Percentiles rank a stretch among this genome's conserved stretches.
Evolutionary conservation across 2,329 filamentous ascomycete species (phyloP).

Genomic region (Septoria petroselini): DNA sequence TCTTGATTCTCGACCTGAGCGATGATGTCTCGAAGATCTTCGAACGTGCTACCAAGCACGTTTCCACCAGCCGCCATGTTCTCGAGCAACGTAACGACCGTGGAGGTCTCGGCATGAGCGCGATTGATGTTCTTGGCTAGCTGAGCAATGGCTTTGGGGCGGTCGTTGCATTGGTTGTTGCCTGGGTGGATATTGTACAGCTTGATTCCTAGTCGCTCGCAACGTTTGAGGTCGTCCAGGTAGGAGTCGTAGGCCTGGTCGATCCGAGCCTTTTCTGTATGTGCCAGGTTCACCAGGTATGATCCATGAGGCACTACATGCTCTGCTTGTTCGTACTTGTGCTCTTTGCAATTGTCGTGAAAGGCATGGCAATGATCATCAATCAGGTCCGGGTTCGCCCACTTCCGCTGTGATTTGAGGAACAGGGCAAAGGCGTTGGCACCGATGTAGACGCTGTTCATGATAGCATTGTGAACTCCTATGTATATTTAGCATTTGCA

Average conservation of each 20-base stretch:
- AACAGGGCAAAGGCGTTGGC: constrained; percentile 94
- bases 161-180: constrained; percentile 61
- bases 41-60: constrained; percentile 78
- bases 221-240: constrained; percentile 80
- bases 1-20: constrained; percentile 72
- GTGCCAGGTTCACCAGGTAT: constrained; percentile 93
- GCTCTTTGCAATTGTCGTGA: constrained; percentile 61
- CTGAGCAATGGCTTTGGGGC: constrained; percentile 67
- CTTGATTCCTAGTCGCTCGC: constrained; percentile 77
- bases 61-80: constrained; percentile 94
- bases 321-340: constrained; percentile 67
- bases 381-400: constrained; percentile 76
- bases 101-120: constrained; percentile 66
- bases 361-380: constrained; percentile 68
- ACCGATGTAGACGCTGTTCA: constrained; percentile 47
- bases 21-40: constrained; percentile 85
- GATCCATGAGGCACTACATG: constrained; percentile 89
- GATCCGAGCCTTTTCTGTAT: constrained; percentile 74
- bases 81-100: constrained; percentile 83
- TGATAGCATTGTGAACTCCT: constrained; percentile 79
- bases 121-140: constrained; percentile 80
- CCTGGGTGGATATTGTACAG: constrained; percentile 99
- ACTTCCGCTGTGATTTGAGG: constrained; percentile 94
- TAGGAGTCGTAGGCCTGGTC: constrained; percentile 83
- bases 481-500: constrained; percentile 2